Evolutionary conservation across 2,329 filamentous ascomycete species (phyloP).

Genomic region (Coniochaeta sp.): DNA sequence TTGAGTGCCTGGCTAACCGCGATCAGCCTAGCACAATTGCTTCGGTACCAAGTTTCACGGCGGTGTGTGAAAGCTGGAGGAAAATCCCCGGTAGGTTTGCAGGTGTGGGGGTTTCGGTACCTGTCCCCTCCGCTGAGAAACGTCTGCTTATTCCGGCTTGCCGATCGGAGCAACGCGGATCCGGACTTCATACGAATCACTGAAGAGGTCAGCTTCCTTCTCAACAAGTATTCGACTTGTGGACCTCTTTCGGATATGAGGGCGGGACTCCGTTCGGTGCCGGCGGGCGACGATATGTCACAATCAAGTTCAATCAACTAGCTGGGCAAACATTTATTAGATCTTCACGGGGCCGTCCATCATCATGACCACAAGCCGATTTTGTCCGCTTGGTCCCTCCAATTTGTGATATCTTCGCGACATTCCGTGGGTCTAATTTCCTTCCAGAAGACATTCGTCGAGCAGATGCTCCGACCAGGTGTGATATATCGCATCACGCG

Average conservation of each 20-base stretch:
- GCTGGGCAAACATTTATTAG: not conserved
- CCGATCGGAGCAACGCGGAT: not conserved
- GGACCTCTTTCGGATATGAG: not conserved
- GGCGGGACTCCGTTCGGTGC: not conserved
- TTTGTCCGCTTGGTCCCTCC: not conserved
- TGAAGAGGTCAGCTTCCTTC: not conserved
- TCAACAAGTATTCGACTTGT: not conserved
- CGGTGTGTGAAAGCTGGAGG: not conserved
- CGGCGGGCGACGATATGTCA: not conserved
- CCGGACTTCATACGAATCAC: not conserved
- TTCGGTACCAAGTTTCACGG: not conserved
- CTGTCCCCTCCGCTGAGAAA: not conserved
- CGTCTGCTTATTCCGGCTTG: not conserved
- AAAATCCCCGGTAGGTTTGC: not conserved
- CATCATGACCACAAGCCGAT: not conserved
- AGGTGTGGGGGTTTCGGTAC: not conserved
- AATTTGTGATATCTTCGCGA: not conserved
- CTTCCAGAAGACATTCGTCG: not conserved
- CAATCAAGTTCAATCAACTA: not conserved
- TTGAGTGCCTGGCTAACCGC: not conserved
- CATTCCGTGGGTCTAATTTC: not conserved
- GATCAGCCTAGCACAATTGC: not conserved
- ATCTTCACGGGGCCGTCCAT: not conserved
- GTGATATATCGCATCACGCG: not conserved
- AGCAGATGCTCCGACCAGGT: not conserved